These are phyloP conservation scores for Rutstroemia sp. DNA, from an alignment of 2,329 filamentous ascomycete species.

Conservation along the genomic window DNA sequence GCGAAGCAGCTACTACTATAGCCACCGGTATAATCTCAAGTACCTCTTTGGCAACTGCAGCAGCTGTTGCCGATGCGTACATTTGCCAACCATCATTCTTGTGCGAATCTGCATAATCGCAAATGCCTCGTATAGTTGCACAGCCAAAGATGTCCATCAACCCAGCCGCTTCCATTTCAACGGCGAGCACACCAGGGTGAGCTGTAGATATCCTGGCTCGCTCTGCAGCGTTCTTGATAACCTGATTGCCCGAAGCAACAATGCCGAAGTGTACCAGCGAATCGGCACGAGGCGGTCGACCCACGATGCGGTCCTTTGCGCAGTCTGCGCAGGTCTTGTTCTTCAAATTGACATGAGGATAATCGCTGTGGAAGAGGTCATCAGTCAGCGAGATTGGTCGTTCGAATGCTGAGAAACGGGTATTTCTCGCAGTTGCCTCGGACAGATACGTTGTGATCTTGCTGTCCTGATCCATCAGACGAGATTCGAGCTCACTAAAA, in stretches of 20 bases:
- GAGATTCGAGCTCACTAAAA: background rate
- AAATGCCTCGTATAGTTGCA: slow-evolving; percentile 13
- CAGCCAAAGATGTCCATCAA: background rate
- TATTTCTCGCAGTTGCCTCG: background rate
- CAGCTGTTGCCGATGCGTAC: slow-evolving; percentile 8
- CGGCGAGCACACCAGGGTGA: background rate
- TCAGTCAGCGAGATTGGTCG: background rate
- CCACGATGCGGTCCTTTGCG: background rate
- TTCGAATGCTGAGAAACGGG: background rate
- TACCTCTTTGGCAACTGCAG: slow-evolving; percentile 10
- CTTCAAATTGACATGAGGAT: background rate
- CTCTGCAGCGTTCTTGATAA: background rate
- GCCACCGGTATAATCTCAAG: background rate
- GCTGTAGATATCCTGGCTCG: background rate
- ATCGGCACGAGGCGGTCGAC: background rate
- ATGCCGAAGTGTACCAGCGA: slow-evolving; percentile 32
- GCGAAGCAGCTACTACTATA: no score
- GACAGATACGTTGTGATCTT: background rate
- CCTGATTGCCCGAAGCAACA: background rate
- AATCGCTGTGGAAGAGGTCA: background rate
- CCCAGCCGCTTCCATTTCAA: no score
- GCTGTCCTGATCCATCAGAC: background rate
- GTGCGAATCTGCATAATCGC: slow-evolving; percentile 12
- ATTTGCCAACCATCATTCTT: slow-evolving; percentile 9
- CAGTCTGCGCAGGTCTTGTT: background rate